Evolutionary conservation across 2,329 filamentous ascomycete genomes (phyloP).

Genomic region (Westerdykella sp.): DNA sequence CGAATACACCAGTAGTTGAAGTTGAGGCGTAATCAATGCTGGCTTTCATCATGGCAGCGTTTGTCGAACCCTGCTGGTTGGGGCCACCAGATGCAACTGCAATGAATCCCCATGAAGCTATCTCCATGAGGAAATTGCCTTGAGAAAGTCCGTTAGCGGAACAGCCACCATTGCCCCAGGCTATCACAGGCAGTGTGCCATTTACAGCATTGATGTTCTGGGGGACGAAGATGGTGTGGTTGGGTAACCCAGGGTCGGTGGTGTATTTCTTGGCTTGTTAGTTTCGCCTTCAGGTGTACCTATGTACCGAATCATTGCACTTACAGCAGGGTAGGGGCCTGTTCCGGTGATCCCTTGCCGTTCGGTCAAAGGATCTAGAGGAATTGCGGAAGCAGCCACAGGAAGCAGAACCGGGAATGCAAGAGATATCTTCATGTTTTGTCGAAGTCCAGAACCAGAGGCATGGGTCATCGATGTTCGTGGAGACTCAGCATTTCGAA

Average conservation of each 20-base stretch:
- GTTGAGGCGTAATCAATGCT: constrained; percentile 12
- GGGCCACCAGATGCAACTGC: constrained; percentile 15
- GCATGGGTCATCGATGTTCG: not conserved
- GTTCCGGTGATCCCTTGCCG: not conserved
- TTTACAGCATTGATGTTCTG: constrained; percentile 3
- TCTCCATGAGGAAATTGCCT: constrained; percentile 10
- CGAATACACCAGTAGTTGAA: constrained; percentile 11
- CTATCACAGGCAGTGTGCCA: constrained; percentile 14
- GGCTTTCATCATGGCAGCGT: constrained; percentile 6
- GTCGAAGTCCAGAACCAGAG: not conserved
- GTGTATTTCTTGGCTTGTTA: not conserved
- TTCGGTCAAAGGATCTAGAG: not conserved
- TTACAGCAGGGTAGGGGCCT: not conserved
- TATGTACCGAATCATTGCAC: not conserved
- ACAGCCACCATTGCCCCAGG: constrained; percentile 24
- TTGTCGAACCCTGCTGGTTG: constrained; percentile 6
- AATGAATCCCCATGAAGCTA: constrained; percentile 17
- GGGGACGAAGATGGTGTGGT: constrained; percentile 15
- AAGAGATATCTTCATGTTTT: not conserved
- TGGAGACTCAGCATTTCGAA: not conserved
- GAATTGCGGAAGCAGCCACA: not conserved
- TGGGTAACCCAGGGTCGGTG: constrained; percentile 6
- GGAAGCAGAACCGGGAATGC: not conserved
- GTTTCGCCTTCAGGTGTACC: not conserved
- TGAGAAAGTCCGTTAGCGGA: constrained; percentile 11